phyloP scores from a whole-genome alignment of 192 early-diverging fungal genomes.

The Diversispora eburnea region DNA sequence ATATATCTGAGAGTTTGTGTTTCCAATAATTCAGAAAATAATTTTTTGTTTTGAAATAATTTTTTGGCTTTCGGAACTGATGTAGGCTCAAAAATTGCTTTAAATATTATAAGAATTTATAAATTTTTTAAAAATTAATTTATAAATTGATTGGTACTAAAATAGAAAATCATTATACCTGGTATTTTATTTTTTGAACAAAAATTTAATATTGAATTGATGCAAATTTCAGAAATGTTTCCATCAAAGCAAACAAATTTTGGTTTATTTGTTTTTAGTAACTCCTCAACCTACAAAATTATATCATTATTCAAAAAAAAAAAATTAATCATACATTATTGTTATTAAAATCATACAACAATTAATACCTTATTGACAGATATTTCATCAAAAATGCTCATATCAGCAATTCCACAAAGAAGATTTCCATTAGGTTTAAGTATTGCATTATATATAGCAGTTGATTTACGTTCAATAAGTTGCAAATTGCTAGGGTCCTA shows the following conservation, averaged over 20 bases:
- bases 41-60: slow-evolving; percentile 44
- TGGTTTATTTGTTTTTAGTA: slow-evolving; percentile 38
- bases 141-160: not conserved
- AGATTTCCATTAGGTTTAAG: slow-evolving; percentile 68
- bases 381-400: slow-evolving; percentile 73
- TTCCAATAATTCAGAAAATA: slow-evolving; percentile 36
- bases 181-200: slow-evolving; percentile 40
- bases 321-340: not conserved
- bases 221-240: slow-evolving; percentile 53
- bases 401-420: slow-evolving; percentile 85
- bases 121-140: not conserved
- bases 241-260: slow-evolving; percentile 70
- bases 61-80: slow-evolving; percentile 75
- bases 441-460: slow-evolving; percentile 81
- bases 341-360: not conserved
- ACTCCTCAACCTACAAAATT: slow-evolving; percentile 35
- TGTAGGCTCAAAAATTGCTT: slow-evolving; percentile 89
- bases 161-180: slow-evolving; percentile 27
- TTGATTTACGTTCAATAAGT: slow-evolving; percentile 40
- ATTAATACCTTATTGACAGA: slow-evolving; percentile 33
- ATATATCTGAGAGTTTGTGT: slow-evolving; percentile 44
- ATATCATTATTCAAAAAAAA: slow-evolving; percentile 4
- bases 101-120: slow-evolving; percentile 7
- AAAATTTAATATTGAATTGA: slow-evolving; percentile 43
- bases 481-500: slow-evolving; percentile 37